These are phyloP conservation scores for Thielaviopsis euricoi DNA, from an alignment of 2,329 filamentous ascomycete species.

Conservation along the genomic window DNA sequence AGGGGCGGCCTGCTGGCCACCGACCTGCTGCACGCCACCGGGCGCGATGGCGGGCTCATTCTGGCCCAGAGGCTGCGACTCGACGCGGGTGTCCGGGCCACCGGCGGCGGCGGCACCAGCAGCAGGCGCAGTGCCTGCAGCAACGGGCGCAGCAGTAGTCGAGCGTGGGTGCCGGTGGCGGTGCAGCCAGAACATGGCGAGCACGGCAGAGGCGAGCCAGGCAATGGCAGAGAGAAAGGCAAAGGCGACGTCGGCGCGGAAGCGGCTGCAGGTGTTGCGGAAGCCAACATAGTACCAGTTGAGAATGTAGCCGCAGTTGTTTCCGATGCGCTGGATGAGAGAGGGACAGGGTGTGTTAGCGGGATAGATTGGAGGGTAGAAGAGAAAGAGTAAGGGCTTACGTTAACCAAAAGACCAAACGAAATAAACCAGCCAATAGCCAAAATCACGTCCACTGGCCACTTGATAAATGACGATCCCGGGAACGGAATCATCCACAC, in stretches of 20 bases:
- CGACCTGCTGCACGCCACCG: too few species aligned
- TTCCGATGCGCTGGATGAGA: conserved; percentile 23
- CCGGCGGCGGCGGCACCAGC: background rate
- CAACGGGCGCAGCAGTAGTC: background rate
- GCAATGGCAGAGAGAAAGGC: conserved; percentile 53
- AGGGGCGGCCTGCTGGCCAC: too few species aligned
- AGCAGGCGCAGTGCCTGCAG: background rate
- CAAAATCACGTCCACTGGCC: conserved; percentile 53
- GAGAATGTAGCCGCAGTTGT: conserved; percentile 39
- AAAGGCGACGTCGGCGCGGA: conserved; percentile 57
- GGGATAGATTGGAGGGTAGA: too few species aligned
- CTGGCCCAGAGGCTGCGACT: background rate
- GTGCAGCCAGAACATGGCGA: conserved; percentile 39
- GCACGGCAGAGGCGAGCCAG: conserved; percentile 48
- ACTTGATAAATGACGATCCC: conserved; percentile 44
- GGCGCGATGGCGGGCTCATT: too few species aligned
- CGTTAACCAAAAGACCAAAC: conserved; percentile 49
- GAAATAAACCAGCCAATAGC: conserved; percentile 53
- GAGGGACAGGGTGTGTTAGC: background rate
- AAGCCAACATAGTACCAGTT: conserved; percentile 40
- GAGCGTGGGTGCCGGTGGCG: conserved; percentile 15
- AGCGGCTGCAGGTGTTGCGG: conserved; percentile 39
- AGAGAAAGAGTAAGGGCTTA: conserved; percentile 19
- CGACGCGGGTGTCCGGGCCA: background rate
- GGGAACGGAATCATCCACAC: conserved; percentile 60